Evolutionary conservation across 2,329 filamentous ascomycete genomes (phyloP).

Genomic region (Aspergillus pseudoterreus): DNA sequence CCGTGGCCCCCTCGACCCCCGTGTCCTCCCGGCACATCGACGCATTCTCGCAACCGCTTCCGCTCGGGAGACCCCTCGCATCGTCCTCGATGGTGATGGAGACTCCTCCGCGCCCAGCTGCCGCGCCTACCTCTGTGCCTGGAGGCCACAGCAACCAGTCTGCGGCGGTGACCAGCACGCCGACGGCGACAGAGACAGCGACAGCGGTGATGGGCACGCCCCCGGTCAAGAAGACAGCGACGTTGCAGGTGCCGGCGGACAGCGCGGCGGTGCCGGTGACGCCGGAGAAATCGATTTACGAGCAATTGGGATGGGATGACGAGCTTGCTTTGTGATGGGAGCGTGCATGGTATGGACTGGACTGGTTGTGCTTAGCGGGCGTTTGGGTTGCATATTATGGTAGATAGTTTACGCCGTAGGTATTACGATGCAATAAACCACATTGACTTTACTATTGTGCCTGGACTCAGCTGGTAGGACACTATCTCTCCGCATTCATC

Average conservation of each 20-base stretch:
- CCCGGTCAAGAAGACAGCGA: slow-evolving; percentile 28
- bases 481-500: too few species aligned
- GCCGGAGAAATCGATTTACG: slow-evolving; percentile 40
- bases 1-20: slow-evolving; percentile 26
- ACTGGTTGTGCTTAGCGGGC: slow-evolving; percentile 12
- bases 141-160: background rate
- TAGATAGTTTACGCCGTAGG: background rate
- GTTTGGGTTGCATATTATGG: background rate
- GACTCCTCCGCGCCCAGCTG: slow-evolving; percentile 23
- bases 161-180: background rate
- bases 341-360: slow-evolving; percentile 28
- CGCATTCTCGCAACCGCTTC: slow-evolving; percentile 9
- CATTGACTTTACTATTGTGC: too few species aligned
- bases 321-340: slow-evolving; percentile 35
- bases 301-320: slow-evolving; percentile 44
- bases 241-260: slow-evolving; percentile 13
- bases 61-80: slow-evolving; percentile 3
- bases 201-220: slow-evolving; percentile 26
- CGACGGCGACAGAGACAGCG: slow-evolving; percentile 4
- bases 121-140: slow-evolving; percentile 8
- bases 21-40: slow-evolving; percentile 22
- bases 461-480: too few species aligned
- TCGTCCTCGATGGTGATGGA: slow-evolving; percentile 25
- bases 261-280: slow-evolving; percentile 24
- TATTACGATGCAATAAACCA: too few species aligned